Conservation (phyloP, 257 asterid genomes). For the Striga asiatica region DNA sequence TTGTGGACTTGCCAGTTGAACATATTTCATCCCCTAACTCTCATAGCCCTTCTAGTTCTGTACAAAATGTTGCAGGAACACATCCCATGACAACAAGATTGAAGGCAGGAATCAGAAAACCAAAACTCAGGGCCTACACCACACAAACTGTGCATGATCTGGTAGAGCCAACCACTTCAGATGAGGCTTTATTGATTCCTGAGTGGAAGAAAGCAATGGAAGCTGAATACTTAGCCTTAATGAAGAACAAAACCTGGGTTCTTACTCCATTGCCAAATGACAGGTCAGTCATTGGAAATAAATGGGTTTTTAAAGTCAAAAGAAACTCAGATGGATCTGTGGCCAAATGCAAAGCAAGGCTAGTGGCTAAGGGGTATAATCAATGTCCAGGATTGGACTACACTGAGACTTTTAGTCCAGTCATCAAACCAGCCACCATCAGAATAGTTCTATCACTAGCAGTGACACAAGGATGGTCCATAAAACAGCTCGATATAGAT, state of each 20-base stretch:
- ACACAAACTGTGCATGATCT: too few relatives aligned
- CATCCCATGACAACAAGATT: too few relatives aligned
- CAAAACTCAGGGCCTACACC: not conserved
- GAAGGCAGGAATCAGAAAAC: not conserved
- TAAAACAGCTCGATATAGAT: not conserved
- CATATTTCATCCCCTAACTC: too few relatives aligned
- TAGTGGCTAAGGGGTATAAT: not conserved
- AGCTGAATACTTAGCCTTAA: too few relatives aligned
- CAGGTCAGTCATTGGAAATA: not conserved
- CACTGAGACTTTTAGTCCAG: not conserved
- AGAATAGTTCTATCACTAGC: not conserved
- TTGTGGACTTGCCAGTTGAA: too few relatives aligned
- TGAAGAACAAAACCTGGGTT: too few relatives aligned
- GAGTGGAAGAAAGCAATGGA: not conserved
- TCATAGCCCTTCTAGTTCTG: too few relatives aligned
- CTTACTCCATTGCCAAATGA: not conserved
- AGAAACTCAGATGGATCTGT: not conserved
- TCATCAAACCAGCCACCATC: not conserved
- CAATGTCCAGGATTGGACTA: not conserved
- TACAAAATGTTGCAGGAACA: too few relatives aligned
- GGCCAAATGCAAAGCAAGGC: not conserved
- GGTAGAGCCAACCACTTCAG: not conserved
- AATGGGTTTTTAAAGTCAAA: not conserved
- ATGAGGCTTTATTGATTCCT: not conserved
- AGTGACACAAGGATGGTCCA: not conserved